Conservation (phyloP, 2,329 filamentous ascomycete genomes). For the Pseudogymnoascus sp. region DNA sequence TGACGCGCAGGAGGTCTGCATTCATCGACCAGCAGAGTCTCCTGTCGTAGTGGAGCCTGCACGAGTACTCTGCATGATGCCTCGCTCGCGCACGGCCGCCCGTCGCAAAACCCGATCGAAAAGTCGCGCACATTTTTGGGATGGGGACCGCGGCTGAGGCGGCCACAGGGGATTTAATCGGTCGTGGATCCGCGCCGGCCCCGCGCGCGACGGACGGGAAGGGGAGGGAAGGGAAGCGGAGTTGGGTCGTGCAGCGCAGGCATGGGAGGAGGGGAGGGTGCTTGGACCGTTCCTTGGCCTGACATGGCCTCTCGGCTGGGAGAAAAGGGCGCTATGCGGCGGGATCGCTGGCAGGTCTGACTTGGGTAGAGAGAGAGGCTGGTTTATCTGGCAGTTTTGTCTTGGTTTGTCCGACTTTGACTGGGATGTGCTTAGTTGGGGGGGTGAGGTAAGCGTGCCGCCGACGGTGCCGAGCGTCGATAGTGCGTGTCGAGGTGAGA, state of each 20-base stretch:
- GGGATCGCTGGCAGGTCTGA: not conserved
- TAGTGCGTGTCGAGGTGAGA: not conserved
- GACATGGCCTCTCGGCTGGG: not conserved
- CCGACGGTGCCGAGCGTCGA: not conserved
- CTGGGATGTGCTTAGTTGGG: not conserved
- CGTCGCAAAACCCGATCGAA: not conserved
- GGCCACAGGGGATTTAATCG: constrained; percentile 1
- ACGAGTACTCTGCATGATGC: not conserved
- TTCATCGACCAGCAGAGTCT: not conserved
- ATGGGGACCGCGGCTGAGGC: not conserved
- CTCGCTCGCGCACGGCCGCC: not conserved
- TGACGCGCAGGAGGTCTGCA: constrained; percentile 6
- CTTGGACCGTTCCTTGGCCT: constrained; percentile 7
- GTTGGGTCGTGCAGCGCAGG: not conserved
- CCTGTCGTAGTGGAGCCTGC: not conserved
- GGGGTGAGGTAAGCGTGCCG: constrained; percentile 1
- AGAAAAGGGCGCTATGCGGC: not conserved
- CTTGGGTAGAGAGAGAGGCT: not conserved
- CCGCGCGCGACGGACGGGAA: not conserved
- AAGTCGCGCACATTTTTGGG: not conserved
- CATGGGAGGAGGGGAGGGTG: not conserved
- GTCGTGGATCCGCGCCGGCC: constrained; percentile 4
- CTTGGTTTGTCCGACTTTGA: not conserved
- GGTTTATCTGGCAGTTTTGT: not conserved
- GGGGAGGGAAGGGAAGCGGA: not conserved